Conservation (phyloP, 192 early-diverging fungal genomes). For the Entomortierella lignicola region DNA sequence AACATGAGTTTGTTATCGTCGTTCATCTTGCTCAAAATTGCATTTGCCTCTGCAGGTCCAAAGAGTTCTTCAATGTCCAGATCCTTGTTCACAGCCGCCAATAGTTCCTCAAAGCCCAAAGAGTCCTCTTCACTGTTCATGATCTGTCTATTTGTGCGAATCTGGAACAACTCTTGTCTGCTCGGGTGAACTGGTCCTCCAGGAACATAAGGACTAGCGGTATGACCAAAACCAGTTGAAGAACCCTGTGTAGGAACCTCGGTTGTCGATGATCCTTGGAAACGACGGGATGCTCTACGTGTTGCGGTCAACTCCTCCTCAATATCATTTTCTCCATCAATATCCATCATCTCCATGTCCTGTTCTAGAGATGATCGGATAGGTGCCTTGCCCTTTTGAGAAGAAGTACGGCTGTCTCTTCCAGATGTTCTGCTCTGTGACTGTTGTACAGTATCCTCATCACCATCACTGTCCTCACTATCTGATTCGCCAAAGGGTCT, state of each 20-base stretch:
- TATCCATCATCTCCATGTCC: slow-evolving; percentile 53
- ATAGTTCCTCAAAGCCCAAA: slow-evolving; percentile 65
- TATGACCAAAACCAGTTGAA: slow-evolving; percentile 2
- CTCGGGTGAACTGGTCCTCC: slow-evolving; percentile 44
- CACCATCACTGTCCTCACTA: slow-evolving; percentile 58
- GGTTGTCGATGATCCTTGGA: slow-evolving; percentile 11
- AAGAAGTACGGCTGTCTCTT: background rate
- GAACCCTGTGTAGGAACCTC: slow-evolving; percentile 36
- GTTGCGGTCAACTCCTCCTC: slow-evolving; percentile 36
- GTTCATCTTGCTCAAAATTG: slow-evolving; percentile 70
- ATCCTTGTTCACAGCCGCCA: slow-evolving; percentile 66
- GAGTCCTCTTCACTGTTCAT: slow-evolving; percentile 60
- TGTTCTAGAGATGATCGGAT: background rate
- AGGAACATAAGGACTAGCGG: slow-evolving; percentile 21
- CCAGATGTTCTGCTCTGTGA: slow-evolving; percentile 13
- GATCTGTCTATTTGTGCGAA: slow-evolving; percentile 19
- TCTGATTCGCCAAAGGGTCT: slow-evolving; percentile 52
- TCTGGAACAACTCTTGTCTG: slow-evolving; percentile 28
- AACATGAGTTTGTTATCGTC: slow-evolving; percentile 79
- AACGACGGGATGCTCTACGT: slow-evolving; percentile 34
- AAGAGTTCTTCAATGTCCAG: slow-evolving; percentile 58
- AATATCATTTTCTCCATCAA: slow-evolving; percentile 31
- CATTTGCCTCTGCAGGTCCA: slow-evolving; percentile 66
- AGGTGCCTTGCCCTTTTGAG: slow-evolving; percentile 40
- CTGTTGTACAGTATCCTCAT: slow-evolving; percentile 46